Base-by-base conservation (phyloP, 2,329 filamentous ascomycete genomes). In the Colletotrichum sp. region DNA sequence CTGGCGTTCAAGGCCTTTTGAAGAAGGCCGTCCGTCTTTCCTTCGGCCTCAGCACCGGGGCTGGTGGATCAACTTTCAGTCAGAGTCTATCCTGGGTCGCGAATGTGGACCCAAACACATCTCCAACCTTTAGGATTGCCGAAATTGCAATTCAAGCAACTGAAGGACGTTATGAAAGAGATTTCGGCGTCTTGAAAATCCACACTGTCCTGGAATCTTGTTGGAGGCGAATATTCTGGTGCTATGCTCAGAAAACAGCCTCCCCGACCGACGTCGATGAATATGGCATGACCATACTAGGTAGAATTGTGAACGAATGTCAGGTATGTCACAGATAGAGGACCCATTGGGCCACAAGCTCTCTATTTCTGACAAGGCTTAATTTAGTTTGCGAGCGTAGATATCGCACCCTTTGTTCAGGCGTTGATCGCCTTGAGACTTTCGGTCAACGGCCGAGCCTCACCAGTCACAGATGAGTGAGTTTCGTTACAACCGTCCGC, bases 251-350 rank as follows among this genome's bases (percentile, higher is more conserved):
- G n/a, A 39, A 36, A 16, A 26, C 1, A 8, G 65, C 65, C 24
- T 57, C 43, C 1, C 65, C 48, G 18, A 24, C 43, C 16, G 65
- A 68, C 10, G 28, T 57, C 1, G 6, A 57, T 18, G 6, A 16
- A 6, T 0, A 57, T 26, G 65, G 65, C 10, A 3, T 14, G 3
- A 34, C 4, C 5, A 3, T 57, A 12, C 21, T 57, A 1, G 36
- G 18, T 1, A 24, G 0, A 9, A 3, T 48, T 4, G 63, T 36
- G 14, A 1, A 7, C 6, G 1, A 7, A 16, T 0, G 0, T 36
- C 1, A 6, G 18, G 48, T 1, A 55, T 55, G 48, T 3, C 6
- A 16, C 7, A 36, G 2, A 36, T 3, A 7, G 4, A 36, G 10
- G 4, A 7, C 34, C 7, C 14, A 18, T 5, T 18, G 16, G 4